Base-by-base conservation (phyloP, 2,329 filamentous ascomycete genomes). In the Aspergillus sp. region DNA sequence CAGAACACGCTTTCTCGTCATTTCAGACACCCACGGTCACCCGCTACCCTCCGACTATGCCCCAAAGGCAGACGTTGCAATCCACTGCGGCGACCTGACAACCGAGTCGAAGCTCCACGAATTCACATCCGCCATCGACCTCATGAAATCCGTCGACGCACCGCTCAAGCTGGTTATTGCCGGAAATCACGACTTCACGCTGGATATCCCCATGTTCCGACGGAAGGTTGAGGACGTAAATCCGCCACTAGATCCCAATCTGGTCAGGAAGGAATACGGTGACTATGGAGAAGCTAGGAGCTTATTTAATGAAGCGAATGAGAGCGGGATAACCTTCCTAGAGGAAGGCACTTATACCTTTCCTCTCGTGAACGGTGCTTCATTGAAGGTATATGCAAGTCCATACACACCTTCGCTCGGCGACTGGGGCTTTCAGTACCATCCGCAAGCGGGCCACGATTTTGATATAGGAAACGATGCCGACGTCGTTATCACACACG, bases 61-160 rank as follows among this genome's bases (percentile, higher is more conserved):
- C 0, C 69, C 76, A 2, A 67, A 45, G 13, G 78, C 76, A 31
- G 84, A 87, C 62, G 80, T 85, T 4, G 79, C 75, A 11, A 77
- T 85, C 2, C 82, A 85, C 73, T 85, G 83, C 63, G 84, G 84
- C 48, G 82, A 86, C 59, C 72, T 86, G 3, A 85, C 82, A 0
- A 71, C 77, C 0, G 71, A 72, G 7, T 82, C 80, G 3, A 75
- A 74, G 8, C 54, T 82, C 0, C 52, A 67, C 1, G 83, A 85
- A 62, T 80, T 80, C 47, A 68, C 66, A 11, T 67, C 67, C 0
- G 76, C 82, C 0, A 73, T 86, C 9, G 61, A 73, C n/a, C 69
- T 81, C 43, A 72, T 87, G 4, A 68, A 76, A 4, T 55, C 60
- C 1, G 68, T 84, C n/a, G 65, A 77, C 6, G 82, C 84, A 1